Evolutionary conservation across 2,329 filamentous ascomycete species (phyloP).

Genomic region (Hypoxylon sp.): DNA sequence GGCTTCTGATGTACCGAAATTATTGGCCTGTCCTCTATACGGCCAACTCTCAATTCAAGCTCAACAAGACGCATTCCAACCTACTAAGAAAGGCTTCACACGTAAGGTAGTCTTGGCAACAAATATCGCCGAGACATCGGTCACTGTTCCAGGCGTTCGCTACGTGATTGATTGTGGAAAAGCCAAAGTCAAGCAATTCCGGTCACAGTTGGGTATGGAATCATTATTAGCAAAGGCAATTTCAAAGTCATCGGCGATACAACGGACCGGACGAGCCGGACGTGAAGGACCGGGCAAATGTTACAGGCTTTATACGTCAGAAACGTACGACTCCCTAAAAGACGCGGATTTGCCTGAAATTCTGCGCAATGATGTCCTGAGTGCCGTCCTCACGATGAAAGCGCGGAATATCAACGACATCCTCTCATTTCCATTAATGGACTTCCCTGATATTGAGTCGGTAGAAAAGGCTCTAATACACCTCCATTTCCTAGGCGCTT

Average conservation of each 20-base stretch:
- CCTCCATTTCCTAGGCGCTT: conserved; percentile 82
- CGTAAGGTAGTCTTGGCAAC: conserved; percentile 93
- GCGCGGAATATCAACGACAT: conserved; percentile 88
- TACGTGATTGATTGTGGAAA: conserved; percentile 95
- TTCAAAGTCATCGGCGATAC: conserved; percentile 92
- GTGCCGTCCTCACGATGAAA: conserved; percentile 93
- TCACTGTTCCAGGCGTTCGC: conserved; percentile 93
- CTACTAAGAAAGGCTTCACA: conserved; percentile 78
- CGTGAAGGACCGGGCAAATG: conserved; percentile 93
- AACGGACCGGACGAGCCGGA: conserved; percentile 91
- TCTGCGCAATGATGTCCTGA: conserved; percentile 87
- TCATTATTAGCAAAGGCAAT: conserved; percentile 92
- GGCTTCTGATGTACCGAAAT: conserved; percentile 79
- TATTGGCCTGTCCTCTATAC: conserved; percentile 84
- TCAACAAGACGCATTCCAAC: conserved; percentile 88
- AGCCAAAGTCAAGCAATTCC: conserved; percentile 93
- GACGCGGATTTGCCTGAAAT: conserved; percentile 90
- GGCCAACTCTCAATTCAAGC: conserved; percentile 89
- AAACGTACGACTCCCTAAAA: conserved; percentile 77
- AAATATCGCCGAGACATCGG: conserved; percentile 98
- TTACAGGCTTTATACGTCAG: conserved; percentile 88
- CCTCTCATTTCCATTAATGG: conserved; percentile 86
- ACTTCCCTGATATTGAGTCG: conserved; percentile 81
- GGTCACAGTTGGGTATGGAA: conserved; percentile 86
- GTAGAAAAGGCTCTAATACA: conserved; percentile 87